A percentile compares a stretch with the other conserved stretches of the same genome.
phyloP scores from a whole-genome alignment of 495 filamentous ascomycete genomes.

The Thermochaetoides thermophila region DNA sequence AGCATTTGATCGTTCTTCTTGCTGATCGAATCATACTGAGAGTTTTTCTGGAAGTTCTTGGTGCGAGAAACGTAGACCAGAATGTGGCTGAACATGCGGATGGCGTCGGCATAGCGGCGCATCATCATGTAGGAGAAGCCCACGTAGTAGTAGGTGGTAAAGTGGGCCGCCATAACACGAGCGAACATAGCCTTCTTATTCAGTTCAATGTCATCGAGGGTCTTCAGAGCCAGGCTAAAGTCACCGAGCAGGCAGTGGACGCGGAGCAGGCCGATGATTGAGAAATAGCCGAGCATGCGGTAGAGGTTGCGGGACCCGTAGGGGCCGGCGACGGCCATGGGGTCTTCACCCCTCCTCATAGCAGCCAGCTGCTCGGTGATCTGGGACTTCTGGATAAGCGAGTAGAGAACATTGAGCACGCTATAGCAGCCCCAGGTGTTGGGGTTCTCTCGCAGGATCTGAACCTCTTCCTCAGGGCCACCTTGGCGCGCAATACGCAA shows the following conservation, averaged over 20 bases:
- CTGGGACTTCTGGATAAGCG: conserved; percentile 91
- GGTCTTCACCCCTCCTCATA: conserved; percentile 86
- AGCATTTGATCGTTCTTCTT: conserved; percentile 99
- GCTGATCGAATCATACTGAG: conserved; percentile 90
- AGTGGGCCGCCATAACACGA: conserved; percentile 97
- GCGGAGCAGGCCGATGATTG: conserved; percentile 89
- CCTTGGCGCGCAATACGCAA: conserved; percentile 76
- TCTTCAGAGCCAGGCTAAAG: conserved; percentile 96
- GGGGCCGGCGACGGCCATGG: conserved; percentile 71
- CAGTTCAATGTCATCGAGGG: conserved; percentile 95
- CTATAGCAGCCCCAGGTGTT: conserved; percentile 99
- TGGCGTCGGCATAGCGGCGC: conserved; percentile 95
- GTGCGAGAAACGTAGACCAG: conserved; percentile 96
- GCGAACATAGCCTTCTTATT: conserved; percentile 99
- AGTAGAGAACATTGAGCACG: conserved; percentile 97
- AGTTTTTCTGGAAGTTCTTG: conserved; percentile 99
- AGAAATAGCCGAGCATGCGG: conserved; percentile 98
- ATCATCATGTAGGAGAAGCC: conserved; percentile 99
- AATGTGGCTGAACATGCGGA: conserved; percentile 99
- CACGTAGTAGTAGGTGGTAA: conserved; percentile 99
- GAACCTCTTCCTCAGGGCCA: conserved; percentile 76
- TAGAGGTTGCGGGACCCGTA: conserved; percentile 88
- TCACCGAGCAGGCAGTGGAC: conserved; percentile 95
- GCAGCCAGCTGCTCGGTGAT: conserved; percentile 93
- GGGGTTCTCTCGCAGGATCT: conserved; percentile 83